Base-by-base conservation (phyloP, 768 basidiomycete species). In the Cystoderma amianthinum region DNA sequence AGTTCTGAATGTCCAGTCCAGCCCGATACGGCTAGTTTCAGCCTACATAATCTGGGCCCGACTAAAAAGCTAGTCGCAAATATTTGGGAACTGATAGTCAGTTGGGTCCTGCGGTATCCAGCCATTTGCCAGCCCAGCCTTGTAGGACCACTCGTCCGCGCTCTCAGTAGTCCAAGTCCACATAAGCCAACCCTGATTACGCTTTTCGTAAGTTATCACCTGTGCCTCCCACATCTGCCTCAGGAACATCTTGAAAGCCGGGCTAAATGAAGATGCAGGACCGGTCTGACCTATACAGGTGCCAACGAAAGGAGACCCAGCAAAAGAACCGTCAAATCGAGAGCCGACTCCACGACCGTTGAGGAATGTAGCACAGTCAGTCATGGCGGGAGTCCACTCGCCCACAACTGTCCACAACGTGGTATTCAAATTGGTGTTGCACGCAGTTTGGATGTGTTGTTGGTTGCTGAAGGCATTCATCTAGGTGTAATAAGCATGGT, bases 71-170 rank as follows among this genome's bases (percentile, higher is more conserved):
- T 57, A 74, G 22, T 61, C 64, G 49, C 85, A 94, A 41, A 84
- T 83, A 48, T 65, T 71, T 12, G 80, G 83, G 60, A 76, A 88
- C 51, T 63, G 51, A 32, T 52, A 58, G 20, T 57, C 49, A 6
- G 71, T 72, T 4, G 74, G 72, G 44, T 72, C 58, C 46, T 69
- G 57, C 6, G 92, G 91, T 55, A 95, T 93, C 88, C 87, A 93
- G 16, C 91, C 91, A 45, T 80, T 72, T 10, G 66, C 58, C 23
- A 94, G 66, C 30, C 90, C 90, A 34, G 84, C 80, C 48, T 85
- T 76, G 65, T 95, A 95, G 0, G 84, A 73, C 93, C 93, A 96
- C 44, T 95, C 93, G 47, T 89, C 85, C 2, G 87, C 82, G 46
- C 64, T 63, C 59, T 91, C 88, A 0, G 86, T 59, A 64, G 90